Conservation (phyloP, 768 basidiomycete genomes). For the Trametes gibbosa region DNA sequence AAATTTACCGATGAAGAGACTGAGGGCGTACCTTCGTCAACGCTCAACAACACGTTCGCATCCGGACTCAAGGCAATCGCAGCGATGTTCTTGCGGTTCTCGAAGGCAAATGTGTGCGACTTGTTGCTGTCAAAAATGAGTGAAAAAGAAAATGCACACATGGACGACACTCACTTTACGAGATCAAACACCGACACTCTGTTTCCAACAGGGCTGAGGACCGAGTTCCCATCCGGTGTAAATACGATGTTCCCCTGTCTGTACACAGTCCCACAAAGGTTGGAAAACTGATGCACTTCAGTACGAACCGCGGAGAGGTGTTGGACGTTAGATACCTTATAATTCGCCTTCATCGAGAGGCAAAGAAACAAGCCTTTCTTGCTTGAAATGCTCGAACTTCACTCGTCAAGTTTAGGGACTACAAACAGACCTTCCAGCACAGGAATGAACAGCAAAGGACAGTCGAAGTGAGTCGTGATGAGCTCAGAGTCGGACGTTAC, state of each 20-base stretch:
- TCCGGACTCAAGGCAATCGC: constrained; percentile 89
- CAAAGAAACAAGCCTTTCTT: too few relatives aligned
- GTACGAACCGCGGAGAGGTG: neutral
- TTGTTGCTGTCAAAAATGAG: constrained; percentile 67
- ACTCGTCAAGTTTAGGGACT: too few relatives aligned
- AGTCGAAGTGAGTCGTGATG: too few relatives aligned
- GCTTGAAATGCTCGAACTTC: too few relatives aligned
- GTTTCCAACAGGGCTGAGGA: constrained; percentile 95
- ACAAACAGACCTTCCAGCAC: too few relatives aligned
- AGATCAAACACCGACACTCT: constrained; percentile 96
- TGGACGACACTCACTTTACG: constrained; percentile 70
- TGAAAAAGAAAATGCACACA: neutral
- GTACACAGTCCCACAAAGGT: constrained; percentile 95
- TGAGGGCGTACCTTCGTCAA: constrained; percentile 78
- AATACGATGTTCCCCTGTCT: constrained; percentile 91
- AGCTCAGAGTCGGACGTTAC: too few relatives aligned
- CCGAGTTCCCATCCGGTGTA: constrained; percentile 88
- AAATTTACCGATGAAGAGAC: neutral
- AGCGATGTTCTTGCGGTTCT: constrained; percentile 93
- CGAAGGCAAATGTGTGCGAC: constrained; percentile 85
- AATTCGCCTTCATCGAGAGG: constrained; percentile 71
- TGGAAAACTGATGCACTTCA: constrained; percentile 63
- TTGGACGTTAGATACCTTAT: constrained; percentile 45
- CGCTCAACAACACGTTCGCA: constrained; percentile 78
- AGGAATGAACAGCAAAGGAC: too few relatives aligned